Percentiles rank a stretch among this genome's conserved stretches.
phyloP scores from a whole-genome alignment of 495 filamentous ascomycete genomes.

The Penicillium parvum region DNA sequence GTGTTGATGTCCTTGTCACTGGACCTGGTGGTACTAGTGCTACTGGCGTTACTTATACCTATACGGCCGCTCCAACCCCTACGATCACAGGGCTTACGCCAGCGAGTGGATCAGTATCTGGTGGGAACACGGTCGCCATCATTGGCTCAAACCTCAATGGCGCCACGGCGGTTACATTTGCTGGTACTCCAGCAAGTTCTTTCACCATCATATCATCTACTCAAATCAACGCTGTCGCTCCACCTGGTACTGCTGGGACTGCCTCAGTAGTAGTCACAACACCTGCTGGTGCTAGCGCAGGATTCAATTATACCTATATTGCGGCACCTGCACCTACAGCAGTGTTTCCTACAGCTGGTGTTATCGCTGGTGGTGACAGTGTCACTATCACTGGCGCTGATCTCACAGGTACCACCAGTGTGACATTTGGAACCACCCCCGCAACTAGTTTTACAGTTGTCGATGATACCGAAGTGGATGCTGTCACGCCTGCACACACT shows the following conservation, averaged over 20 bases:
- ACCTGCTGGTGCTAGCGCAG: background rate
- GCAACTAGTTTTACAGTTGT: background rate
- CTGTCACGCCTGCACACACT: background rate
- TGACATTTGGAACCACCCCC: slow-evolving; percentile 1
- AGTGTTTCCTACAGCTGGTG: background rate
- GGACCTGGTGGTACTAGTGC: background rate
- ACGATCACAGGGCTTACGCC: background rate
- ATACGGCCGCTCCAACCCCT: background rate
- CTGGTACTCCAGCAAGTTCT: background rate
- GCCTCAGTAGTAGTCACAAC: background rate
- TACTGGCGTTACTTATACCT: background rate
- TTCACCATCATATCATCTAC: background rate
- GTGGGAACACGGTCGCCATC: background rate
- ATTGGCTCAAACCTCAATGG: background rate
- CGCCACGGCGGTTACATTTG: background rate
- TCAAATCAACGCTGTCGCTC: background rate
- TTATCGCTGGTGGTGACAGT: background rate
- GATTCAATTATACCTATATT: background rate
- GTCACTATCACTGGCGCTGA: background rate
- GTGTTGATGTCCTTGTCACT: background rate
- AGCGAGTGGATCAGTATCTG: background rate
- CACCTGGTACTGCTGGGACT: background rate
- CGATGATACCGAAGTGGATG: background rate
- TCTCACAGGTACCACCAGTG: background rate
- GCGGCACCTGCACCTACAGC: background rate